Evolutionary conservation across 306 rosid species (phyloP).

Genomic region (Ormosia emarginata): DNA sequence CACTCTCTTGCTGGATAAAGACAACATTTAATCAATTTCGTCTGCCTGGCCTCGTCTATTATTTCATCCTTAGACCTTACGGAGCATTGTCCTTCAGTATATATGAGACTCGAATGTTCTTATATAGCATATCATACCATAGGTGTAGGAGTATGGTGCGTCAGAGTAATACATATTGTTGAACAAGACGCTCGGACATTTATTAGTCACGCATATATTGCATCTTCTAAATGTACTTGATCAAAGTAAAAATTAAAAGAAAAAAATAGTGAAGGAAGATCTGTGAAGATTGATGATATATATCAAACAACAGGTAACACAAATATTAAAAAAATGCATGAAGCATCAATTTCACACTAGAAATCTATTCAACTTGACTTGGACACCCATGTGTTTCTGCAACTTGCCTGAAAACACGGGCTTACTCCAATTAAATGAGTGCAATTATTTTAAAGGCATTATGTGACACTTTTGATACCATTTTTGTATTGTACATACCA

Average conservation of each 20-base stretch:
- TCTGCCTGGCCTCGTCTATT: neutral
- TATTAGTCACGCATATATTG: neutral
- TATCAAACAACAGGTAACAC: neutral
- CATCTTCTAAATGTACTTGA: neutral
- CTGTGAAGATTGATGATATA: neutral
- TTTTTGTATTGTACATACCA: neutral
- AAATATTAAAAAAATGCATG: neutral
- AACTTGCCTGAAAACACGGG: slow-evolving; percentile 31
- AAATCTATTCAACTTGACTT: neutral
- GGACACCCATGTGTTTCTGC: slow-evolving; percentile 25
- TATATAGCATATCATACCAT: neutral
- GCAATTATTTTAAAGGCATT: slow-evolving; percentile 12
- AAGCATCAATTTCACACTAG: neutral
- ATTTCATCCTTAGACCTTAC: neutral
- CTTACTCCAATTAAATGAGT: slow-evolving; percentile 13
- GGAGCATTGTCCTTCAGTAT: neutral
- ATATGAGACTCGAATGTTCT: neutral
- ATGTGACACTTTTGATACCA: neutral
- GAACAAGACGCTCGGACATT: slow-evolving; percentile 11
- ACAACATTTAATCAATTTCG: neutral
- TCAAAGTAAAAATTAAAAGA: neutral
- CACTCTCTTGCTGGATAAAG: neutral
- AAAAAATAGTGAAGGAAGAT: neutral
- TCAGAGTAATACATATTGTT: neutral
- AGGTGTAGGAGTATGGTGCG: neutral